Evolutionary conservation across 352 stramenopile species (phyloP).

Genomic region (Hyaloperonospora arabidopsidis): DNA sequence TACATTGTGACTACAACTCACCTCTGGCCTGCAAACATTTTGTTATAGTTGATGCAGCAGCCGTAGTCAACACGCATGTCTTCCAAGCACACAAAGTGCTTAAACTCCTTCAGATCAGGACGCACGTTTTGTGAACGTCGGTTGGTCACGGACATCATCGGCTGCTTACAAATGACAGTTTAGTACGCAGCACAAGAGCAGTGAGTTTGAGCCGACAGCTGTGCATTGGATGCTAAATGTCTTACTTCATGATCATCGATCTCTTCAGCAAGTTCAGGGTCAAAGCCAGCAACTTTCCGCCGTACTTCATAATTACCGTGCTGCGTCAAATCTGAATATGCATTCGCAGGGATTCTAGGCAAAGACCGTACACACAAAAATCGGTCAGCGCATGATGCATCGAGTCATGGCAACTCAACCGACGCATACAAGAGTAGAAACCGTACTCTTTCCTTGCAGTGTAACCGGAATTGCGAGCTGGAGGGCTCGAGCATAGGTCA

Average conservation of each 20-base stretch:
- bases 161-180: constrained; percentile 2
- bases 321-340: constrained; percentile 30
- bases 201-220: background rate
- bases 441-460: constrained; percentile 14
- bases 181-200: constrained; percentile 1
- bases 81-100: constrained; percentile 62
- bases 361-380: constrained; percentile 4
- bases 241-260: constrained; percentile 63
- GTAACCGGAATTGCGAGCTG: constrained; percentile 10
- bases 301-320: constrained; percentile 22
- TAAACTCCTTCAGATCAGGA: constrained; percentile 46
- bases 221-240: background rate
- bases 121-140: constrained; percentile 19
- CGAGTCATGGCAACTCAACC: background rate
- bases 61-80: constrained; percentile 41
- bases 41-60: constrained; percentile 61
- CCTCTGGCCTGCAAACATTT: constrained; percentile 66
- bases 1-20: constrained; percentile 10
- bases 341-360: constrained; percentile 35
- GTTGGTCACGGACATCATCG: constrained; percentile 12
- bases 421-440: background rate
- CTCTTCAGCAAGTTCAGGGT: constrained; percentile 41
- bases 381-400: constrained; percentile 2
- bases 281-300: constrained; percentile 16
- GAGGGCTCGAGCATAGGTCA: constrained; percentile 31